phyloP scores from a whole-genome alignment of 768 basidiomycete species.

The Mycena filopes region DNA sequence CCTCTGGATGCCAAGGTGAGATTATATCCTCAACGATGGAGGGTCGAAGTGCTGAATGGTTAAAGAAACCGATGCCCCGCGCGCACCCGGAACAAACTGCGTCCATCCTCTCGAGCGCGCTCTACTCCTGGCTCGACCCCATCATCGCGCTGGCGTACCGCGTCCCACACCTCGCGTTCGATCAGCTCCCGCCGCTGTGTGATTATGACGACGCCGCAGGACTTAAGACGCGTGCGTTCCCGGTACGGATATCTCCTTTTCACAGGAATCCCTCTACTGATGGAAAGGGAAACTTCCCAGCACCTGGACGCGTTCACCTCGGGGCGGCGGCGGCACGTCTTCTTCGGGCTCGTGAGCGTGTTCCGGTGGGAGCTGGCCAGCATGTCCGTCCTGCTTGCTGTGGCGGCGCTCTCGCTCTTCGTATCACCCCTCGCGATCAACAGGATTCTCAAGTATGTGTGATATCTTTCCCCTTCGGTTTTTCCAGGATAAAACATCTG shows the following conservation, averaged over 20 bases:
- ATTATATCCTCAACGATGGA: background rate
- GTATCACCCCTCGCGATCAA: slow-evolving; percentile 53
- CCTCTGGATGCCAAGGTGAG: slow-evolving; percentile 63
- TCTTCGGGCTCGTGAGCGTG: slow-evolving; percentile 55
- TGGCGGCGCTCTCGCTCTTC: slow-evolving; percentile 42
- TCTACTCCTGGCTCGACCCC: slow-evolving; percentile 65
- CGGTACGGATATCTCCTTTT: too few relatives aligned
- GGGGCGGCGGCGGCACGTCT: slow-evolving; percentile 28
- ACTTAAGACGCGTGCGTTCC: slow-evolving; percentile 41
- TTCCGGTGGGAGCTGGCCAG: slow-evolving; percentile 40
- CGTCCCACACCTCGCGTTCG: slow-evolving; percentile 56
- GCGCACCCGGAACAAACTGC: slow-evolving; percentile 61
- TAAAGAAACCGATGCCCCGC: slow-evolving; percentile 36
- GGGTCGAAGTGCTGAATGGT: too few relatives aligned
- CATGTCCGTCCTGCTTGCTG: slow-evolving; percentile 40
- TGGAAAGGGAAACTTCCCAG: background rate
- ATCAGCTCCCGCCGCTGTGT: slow-evolving; percentile 70
- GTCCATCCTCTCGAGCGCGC: slow-evolving; percentile 51
- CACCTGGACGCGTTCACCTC: slow-evolving; percentile 15
- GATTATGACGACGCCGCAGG: slow-evolving; percentile 58
- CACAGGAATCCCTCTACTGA: too few relatives aligned
- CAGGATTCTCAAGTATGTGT: slow-evolving; percentile 47
- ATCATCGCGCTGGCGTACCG: slow-evolving; percentile 55
- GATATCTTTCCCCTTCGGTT: background rate
- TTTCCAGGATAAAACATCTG: slow-evolving; percentile 1